Conservation (phyloP, 768 basidiomycete genomes). For the Trametes cubensis region DNA sequence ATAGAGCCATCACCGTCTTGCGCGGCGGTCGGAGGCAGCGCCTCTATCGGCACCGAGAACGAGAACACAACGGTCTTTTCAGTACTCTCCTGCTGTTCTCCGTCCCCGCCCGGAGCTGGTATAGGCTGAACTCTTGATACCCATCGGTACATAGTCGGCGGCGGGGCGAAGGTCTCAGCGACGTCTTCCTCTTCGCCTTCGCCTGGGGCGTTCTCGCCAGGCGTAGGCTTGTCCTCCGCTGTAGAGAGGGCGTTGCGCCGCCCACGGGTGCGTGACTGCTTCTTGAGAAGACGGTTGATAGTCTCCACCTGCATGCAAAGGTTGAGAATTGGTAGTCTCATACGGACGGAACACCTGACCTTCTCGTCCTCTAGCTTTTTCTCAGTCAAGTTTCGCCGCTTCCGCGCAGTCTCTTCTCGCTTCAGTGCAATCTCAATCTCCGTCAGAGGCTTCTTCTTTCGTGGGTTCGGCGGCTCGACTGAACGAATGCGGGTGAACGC, state of each 20-base stretch:
- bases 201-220: slow-evolving; percentile 37
- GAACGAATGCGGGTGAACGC: neutral
- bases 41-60: slow-evolving; percentile 55
- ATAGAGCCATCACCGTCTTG: slow-evolving; percentile 15
- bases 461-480: slow-evolving; percentile 40
- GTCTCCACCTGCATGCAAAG: slow-evolving; percentile 65
- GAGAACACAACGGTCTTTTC: slow-evolving; percentile 46
- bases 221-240: slow-evolving; percentile 45
- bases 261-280: slow-evolving; percentile 70
- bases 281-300: slow-evolving; percentile 86
- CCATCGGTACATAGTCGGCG: slow-evolving; percentile 73
- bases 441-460: slow-evolving; percentile 69
- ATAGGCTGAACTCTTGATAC: slow-evolving; percentile 54
- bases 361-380: slow-evolving; percentile 88
- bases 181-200: slow-evolving; percentile 48
- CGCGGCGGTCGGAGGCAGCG: slow-evolving; percentile 27
- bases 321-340: neutral
- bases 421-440: slow-evolving; percentile 74
- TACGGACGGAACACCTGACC: slow-evolving; percentile 39
- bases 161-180: slow-evolving; percentile 33
- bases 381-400: slow-evolving; percentile 77
- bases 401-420: slow-evolving; percentile 80
- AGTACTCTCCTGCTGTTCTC: neutral
- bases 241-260: slow-evolving; percentile 57
- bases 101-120: slow-evolving; percentile 3